Base-by-base conservation (phyloP, 495 filamentous ascomycete genomes). In the Pseudevernia furfuracea region DNA sequence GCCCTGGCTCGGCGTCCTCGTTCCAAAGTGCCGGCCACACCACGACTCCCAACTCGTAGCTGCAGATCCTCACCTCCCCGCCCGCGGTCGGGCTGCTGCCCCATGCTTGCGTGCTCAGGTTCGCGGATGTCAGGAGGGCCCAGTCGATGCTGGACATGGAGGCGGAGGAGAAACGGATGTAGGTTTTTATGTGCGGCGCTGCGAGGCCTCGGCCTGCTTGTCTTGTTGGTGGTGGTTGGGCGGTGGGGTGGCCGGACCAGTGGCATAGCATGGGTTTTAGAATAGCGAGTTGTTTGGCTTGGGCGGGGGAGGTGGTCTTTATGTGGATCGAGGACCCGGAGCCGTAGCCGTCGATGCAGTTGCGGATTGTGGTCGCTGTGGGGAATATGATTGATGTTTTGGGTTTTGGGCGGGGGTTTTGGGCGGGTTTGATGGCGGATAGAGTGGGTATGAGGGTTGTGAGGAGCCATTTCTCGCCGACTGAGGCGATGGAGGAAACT, bases 171-270 rank as follows among this genome's bases (percentile, higher is more conserved):
- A 87, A 95, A 7, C 90, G 84, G 56, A 93, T 85, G 63, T 94
- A 96, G 0, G 91, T 96, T 72, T 96, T 96, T 67, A 96, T 89
- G 70, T 96, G 92, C 0, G 92, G 92, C 5, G 92, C 91, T 6
- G 91, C 91, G n/a, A 84, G 80, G n/a, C 84, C 79, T 53, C 92
- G 80, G 15, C 87, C 84, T 32, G 84, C 82, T 48, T 82, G 77
- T 21, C 78, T 76, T 37, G 67, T 67, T 2, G 68, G 14, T 6
- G 48, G 4, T 0, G 65, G 19, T n/a, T 58, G 38, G 12, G 67
- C 55, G 1, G 25, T 53, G 32, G 32, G 34, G 37, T 43, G n/a
- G 17, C 44, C 77, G 12, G 85, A 83, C 89, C 90, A 95, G 65
- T 91, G 87, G 36, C 80, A 84, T 19, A 96, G 74, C 38, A 90